These are phyloP conservation scores for Jaltomata sinuosa DNA, from an alignment of 257 asterid genomes.

Conservation along the genomic window DNA sequence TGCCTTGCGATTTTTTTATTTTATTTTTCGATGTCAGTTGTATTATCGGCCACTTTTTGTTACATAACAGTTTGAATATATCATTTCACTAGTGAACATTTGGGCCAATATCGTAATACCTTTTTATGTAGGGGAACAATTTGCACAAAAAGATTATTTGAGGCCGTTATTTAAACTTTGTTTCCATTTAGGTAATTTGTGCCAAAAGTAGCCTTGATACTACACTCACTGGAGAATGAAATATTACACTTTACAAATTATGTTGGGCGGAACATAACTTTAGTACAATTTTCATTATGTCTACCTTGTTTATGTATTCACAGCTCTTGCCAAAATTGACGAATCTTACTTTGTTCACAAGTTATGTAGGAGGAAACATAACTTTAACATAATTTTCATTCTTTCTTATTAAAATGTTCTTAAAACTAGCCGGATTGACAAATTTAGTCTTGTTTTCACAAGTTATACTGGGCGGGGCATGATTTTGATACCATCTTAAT, in stretches of 20 bases:
- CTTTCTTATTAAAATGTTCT: neutral
- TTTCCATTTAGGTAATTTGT: neutral
- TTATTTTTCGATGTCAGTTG: too few species aligned
- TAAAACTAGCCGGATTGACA: too few species aligned
- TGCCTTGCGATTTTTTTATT: too few species aligned
- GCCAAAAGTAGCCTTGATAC: neutral
- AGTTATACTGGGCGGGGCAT: too few species aligned
- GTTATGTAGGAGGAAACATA: neutral
- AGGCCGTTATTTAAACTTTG: neutral
- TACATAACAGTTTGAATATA: too few species aligned
- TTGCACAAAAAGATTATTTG: too few species aligned
- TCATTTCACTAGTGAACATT: neutral
- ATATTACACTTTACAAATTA: neutral
- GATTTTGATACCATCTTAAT: neutral
- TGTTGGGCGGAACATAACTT: neutral
- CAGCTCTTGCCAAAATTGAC: neutral
- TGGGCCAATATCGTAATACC: neutral
- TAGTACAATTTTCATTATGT: neutral
- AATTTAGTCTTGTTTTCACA: too few species aligned
- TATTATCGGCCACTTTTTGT: too few species aligned
- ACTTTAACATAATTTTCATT: too few species aligned
- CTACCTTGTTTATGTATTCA: neutral
- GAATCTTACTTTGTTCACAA: neutral
- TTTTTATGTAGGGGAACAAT: too few species aligned
- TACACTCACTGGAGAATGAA: too few species aligned